Evolutionary conservation across 148 eudicot species (phyloP), one percentile per base, ranked within the genome.

Genomic region (Polygonum maritimum): DNA sequence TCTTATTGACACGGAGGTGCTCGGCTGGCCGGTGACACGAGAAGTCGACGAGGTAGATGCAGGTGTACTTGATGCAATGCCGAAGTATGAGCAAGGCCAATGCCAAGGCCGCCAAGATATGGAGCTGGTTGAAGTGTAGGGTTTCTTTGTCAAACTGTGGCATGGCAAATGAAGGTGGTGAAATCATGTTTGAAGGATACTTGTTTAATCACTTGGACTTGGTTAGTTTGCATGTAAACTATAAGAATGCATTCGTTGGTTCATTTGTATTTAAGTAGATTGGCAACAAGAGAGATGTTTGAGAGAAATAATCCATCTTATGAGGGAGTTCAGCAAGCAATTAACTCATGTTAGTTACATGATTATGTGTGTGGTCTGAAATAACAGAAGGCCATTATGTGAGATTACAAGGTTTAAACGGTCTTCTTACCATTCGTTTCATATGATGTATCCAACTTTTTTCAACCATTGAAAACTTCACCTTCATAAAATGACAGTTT

Each of bases 31-130:
- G 79, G 71, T 80, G 78, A 57, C 87, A 84, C 1, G 78, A 78
- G 79, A 78, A 86, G 71, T 79, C 85, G 19, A 86, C 31, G 47
- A 86, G 85, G 83, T 86, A 86, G 49, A 81, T 22, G 14, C 55
- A 1, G 0, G 16, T 1, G 33, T 8, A 54, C 5, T 54, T 54
- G 19, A 54, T 18, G 60, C 60, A 54, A 21, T 54, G 60, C 19
- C 60, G 60, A 1, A 54, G 60, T n/a, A 54, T 54, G 60, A 54
- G 19, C 18, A 54, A 18, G 60, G 22, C 60, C 22, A 54, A 54
- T 7, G 60, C 60, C 26, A 54, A 18, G 60, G 22, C 21, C 19
- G 60, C 60, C 60, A 54, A 18, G 60, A n/a, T 2, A 22, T 54
- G 60, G 22, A 54, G 60, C 4, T 54, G 60, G 60, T n/a, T 54